phyloP scores from a whole-genome alignment of 2,329 filamentous ascomycete genomes.

The Drechslerella coelobrocha region DNA sequence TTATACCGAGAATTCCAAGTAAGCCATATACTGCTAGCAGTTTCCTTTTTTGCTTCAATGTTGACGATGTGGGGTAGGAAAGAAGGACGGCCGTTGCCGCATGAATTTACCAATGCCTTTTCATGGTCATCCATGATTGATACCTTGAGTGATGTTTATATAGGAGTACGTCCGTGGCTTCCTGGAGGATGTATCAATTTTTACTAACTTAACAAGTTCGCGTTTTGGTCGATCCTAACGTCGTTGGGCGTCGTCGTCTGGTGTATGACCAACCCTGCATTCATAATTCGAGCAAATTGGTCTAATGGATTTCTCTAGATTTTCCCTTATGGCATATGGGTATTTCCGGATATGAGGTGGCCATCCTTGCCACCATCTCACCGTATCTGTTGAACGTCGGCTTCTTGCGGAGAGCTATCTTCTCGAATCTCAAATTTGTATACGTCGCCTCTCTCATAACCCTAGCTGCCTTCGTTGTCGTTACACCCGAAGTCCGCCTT shows the following conservation, averaged over 20 bases:
- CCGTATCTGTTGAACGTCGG: slow-evolving; percentile 78
- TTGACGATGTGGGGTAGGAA: slow-evolving; percentile 65
- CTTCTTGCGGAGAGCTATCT: slow-evolving; percentile 71
- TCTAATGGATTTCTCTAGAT: slow-evolving; percentile 62
- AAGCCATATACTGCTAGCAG: slow-evolving; percentile 18
- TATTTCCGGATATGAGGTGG: slow-evolving; percentile 91
- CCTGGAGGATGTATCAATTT: neutral
- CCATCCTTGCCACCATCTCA: slow-evolving; percentile 83
- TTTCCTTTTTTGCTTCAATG: slow-evolving; percentile 9
- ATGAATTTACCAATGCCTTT: slow-evolving; percentile 74
- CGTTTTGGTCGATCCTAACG: slow-evolving; percentile 95
- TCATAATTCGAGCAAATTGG: slow-evolving; percentile 1
- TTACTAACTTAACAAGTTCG: slow-evolving; percentile 66
- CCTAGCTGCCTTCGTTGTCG: slow-evolving; percentile 78
- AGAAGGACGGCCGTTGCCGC: slow-evolving; percentile 70
- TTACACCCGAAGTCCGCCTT: slow-evolving; percentile 75
- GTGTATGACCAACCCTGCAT: slow-evolving; percentile 70
- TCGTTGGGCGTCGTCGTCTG: slow-evolving; percentile 87
- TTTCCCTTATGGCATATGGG: slow-evolving; percentile 99
- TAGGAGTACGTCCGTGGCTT: slow-evolving; percentile 70
- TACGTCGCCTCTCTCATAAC: slow-evolving; percentile 81
- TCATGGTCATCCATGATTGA: slow-evolving; percentile 77
- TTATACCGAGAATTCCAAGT: slow-evolving; percentile 46
- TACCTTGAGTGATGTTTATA: slow-evolving; percentile 85
- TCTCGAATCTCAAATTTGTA: slow-evolving; percentile 72